A percentile compares a stretch with the other conserved stretches of the same genome.
phyloP scores from a whole-genome alignment of 2,329 filamentous ascomycete species.

The Pestalotiopsis sp. region DNA sequence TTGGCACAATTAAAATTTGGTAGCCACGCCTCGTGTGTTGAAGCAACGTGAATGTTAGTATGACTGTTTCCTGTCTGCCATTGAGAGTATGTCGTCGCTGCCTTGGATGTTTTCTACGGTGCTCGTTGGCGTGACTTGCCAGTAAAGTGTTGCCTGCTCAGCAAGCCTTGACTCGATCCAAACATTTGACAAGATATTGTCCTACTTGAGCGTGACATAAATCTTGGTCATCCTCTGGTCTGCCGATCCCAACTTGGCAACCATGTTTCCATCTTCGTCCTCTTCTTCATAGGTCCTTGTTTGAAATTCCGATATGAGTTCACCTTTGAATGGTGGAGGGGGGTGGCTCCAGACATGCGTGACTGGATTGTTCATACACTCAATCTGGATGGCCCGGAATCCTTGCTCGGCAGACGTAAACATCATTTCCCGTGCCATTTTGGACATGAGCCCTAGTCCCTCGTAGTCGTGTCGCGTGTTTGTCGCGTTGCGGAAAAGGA shows the following conservation, averaged over 20 bases:
- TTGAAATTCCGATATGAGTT: not conserved
- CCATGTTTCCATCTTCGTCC: not conserved
- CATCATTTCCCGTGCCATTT: not conserved
- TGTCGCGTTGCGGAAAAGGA: not conserved
- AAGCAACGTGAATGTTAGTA: too few species aligned
- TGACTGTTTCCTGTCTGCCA: too few species aligned
- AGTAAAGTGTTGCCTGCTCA: too few species aligned
- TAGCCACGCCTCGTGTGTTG: not conserved
- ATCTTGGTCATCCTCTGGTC: not conserved
- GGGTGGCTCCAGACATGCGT: not conserved
- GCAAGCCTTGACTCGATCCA: too few species aligned
- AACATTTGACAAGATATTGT: not conserved
- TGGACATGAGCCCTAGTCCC: not conserved
- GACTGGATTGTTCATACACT: not conserved
- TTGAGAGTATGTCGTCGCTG: too few species aligned
- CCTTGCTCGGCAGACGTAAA: not conserved
- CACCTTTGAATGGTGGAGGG: not conserved
- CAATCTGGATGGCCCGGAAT: not conserved
- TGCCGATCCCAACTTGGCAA: not conserved
- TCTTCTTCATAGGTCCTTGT: not conserved
- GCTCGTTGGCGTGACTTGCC: too few species aligned
- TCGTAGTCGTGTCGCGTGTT: not conserved
- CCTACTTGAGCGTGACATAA: conserved; percentile 28
- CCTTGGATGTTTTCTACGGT: too few species aligned
- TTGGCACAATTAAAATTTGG: conserved; percentile 5